Conservation (phyloP, 805 yeast species). For the Zygoascus biomembranicola region DNA sequence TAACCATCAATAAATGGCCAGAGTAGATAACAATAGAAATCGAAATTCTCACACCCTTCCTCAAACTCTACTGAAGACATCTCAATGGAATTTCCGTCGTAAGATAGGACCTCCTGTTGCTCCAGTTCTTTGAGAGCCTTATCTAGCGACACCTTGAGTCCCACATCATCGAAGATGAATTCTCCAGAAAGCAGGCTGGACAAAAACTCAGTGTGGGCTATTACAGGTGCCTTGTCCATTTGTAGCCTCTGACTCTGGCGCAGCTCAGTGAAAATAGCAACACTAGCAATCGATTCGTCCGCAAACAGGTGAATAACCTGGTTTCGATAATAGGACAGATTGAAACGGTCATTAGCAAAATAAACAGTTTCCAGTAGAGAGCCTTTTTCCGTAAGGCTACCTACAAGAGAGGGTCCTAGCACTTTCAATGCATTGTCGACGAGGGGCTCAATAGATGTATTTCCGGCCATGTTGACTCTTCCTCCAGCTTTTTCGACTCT, state of each 20-base stretch:
- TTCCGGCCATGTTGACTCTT: constrained; percentile 18
- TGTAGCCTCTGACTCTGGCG: constrained; percentile 19
- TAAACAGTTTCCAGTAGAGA: constrained; percentile 31
- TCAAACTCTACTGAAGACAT: constrained; percentile 16
- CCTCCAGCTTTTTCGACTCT: constrained; percentile 32
- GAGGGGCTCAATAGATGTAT: constrained; percentile 23
- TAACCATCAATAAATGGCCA: constrained; percentile 40
- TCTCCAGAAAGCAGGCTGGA: constrained; percentile 32
- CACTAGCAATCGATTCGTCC: constrained; percentile 41
- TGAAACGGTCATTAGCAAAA: constrained; percentile 42
- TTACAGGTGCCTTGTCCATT: constrained; percentile 23
- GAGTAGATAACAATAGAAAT: constrained; percentile 34
- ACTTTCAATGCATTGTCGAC: constrained; percentile 33
- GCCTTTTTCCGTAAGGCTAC: constrained; percentile 23
- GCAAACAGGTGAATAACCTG: constrained; percentile 48
- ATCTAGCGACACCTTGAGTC: constrained; percentile 27
- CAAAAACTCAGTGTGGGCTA: constrained; percentile 27
- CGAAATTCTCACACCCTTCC: constrained; percentile 25
- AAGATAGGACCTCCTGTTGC: constrained; percentile 24
- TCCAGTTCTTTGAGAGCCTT: constrained; percentile 25
- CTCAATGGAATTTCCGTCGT: constrained; percentile 14
- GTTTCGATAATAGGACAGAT: constrained; percentile 50
- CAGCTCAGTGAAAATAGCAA: constrained; percentile 30
- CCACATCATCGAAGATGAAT: constrained; percentile 32
- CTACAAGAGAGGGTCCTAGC: constrained; percentile 31